Conservation (phyloP, 257 asterid species). For the Leonotis leonurus region DNA sequence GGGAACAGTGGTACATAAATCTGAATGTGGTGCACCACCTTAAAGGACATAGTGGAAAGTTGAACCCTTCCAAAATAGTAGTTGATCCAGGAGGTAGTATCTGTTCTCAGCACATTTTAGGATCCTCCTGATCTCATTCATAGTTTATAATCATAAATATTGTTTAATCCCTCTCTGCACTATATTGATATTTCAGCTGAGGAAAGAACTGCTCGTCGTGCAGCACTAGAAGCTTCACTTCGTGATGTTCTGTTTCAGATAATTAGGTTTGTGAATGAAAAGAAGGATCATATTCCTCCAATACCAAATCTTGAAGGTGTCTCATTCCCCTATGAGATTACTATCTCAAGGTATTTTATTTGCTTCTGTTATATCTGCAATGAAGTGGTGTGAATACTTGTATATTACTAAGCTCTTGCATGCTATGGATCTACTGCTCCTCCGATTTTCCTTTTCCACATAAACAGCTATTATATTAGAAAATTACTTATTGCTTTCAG, state of each 20-base stretch:
- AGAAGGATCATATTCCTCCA: constrained; percentile 90
- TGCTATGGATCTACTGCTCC: not conserved
- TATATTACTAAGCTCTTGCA: not conserved
- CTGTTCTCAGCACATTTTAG: not conserved
- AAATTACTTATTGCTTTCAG: too few species aligned
- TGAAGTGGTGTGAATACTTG: not conserved
- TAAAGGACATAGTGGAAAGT: constrained; percentile 60
- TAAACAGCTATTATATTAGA: not conserved
- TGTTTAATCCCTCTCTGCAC: constrained; percentile 5
- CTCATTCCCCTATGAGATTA: constrained; percentile 85
- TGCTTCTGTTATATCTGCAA: not conserved
- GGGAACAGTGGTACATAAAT: constrained; percentile 95
- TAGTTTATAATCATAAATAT: not conserved
- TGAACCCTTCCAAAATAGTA: constrained; percentile 55
- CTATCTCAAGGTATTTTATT: constrained; percentile 72
- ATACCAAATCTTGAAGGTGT: constrained; percentile 77
- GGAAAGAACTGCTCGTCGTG: constrained; percentile 65
- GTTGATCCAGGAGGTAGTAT: constrained; percentile 78
- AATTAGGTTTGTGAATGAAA: constrained; percentile 82
- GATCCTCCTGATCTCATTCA: not conserved
- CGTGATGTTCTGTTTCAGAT: constrained; percentile 88
- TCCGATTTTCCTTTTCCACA: not conserved
- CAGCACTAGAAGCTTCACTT: constrained; percentile 66
- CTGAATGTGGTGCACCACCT: constrained; percentile 67
- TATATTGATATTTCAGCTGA: constrained; percentile 50